Conservation (phyloP, 176 grass and related monocot species). For the Aechmea fasciata region DNA sequence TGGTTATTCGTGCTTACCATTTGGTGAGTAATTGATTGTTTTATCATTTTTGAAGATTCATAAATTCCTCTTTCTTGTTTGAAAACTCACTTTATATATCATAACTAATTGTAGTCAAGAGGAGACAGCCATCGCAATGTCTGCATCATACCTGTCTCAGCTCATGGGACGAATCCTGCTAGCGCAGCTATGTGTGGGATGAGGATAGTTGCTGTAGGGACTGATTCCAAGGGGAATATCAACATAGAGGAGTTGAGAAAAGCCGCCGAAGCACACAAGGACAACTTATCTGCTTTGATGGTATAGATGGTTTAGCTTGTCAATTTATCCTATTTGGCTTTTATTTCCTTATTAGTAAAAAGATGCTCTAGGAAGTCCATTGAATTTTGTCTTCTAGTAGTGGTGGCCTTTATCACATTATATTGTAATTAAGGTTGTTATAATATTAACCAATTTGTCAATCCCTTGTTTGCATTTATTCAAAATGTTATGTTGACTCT, state of each 20-base stretch:
- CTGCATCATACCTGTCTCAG: slow-evolving; percentile 97
- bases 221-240: slow-evolving; percentile 97
- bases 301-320: slow-evolving; percentile 26
- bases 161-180: slow-evolving; percentile 95
- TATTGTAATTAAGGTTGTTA: background rate
- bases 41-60: background rate
- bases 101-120: slow-evolving; percentile 45
- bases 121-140: slow-evolving; percentile 88
- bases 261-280: slow-evolving; percentile 85
- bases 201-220: slow-evolving; percentile 97
- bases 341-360: background rate
- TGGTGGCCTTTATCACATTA: background rate
- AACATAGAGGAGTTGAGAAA: slow-evolving; percentile 92
- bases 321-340: background rate
- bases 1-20: slow-evolving; percentile 98
- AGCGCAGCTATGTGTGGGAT: slow-evolving; percentile 99
- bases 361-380: background rate
- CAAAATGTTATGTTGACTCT: too few relatives aligned
- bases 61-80: background rate
- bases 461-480: background rate
- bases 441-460: background rate
- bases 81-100: background rate
- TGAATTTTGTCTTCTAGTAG: background rate
- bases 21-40: slow-evolving; percentile 28
- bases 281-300: slow-evolving; percentile 92